Percentiles rank a stretch among this genome's conserved stretches.
Conservation (phyloP, 495 filamentous ascomycete genomes). For the Tetracladium setigerum region DNA sequence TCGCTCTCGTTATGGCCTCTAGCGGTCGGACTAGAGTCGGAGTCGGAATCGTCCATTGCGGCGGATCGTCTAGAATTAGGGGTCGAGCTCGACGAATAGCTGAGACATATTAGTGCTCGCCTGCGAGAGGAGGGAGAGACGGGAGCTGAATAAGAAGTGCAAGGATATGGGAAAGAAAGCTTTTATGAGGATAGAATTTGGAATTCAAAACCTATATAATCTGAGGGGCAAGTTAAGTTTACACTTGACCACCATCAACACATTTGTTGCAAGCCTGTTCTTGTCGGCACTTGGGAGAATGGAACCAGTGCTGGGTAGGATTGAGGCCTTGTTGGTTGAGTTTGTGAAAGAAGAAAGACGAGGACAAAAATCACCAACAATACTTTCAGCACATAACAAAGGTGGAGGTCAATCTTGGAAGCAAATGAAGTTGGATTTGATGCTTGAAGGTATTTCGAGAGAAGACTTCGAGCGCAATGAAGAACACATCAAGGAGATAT, state of each 20-base stretch:
- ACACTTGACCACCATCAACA: background rate
- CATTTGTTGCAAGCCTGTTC: background rate
- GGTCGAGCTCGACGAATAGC: no score
- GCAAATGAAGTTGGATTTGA: background rate
- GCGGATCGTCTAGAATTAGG: no score
- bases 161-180: slow-evolving; percentile 3
- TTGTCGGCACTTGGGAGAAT: background rate
- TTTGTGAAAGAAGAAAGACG: background rate
- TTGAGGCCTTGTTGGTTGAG: background rate
- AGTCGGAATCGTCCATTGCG: no score
- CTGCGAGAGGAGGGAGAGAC: no score
- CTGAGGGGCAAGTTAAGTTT: slow-evolving; percentile 3
- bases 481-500: background rate
- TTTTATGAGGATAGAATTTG: background rate
- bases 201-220: background rate
- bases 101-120: no score
- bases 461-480: background rate
- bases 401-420: background rate
- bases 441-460: background rate
- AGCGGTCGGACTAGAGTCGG: no score
- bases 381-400: background rate
- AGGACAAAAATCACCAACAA: background rate
- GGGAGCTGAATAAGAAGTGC: background rate
- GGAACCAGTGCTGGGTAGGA: slow-evolving; percentile 2
- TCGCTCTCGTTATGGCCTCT: no score